Evolutionary conservation across 805 yeast genomes (phyloP), one percentile per base, ranked within the genome.

Genomic region (Candida quercuum): DNA sequence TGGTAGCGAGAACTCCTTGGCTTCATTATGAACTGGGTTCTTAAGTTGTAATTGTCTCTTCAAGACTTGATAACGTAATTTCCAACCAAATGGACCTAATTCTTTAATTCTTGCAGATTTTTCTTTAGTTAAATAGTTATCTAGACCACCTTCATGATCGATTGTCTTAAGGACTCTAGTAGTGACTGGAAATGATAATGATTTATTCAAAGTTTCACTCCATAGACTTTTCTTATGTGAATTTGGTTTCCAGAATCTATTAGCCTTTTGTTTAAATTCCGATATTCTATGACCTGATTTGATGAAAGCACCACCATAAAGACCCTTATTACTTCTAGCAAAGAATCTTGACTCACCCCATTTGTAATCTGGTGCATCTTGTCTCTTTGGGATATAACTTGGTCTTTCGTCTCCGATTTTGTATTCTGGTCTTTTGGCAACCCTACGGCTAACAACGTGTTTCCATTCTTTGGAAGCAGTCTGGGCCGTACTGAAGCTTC

Each of bases 111-210:
- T 74, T 3, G 95, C 94, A 6, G 94, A 69, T 48, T 84, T 86
- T 42, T 88, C 95, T 62, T 93, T 93, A 30, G 78, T 72, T 43
- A 93, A 61, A 57, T 93, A 93, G 46, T 80, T 80, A 57, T 93
- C 99, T 39, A 93, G 69, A 5, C 99, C 99, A 44, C 99, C 99
- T 60, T 91, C 98, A 51, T 79, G 86, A 41, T 86, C 82, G 41
- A 93, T 81, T 0, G 97, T 88, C 52, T 81, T 78, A 55, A 93
- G 70, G 6, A 88, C 97, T 42, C 81, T 75, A 5, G 97, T 75
- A 7, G 88, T 80, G 25, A 88, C 78, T 42, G 72, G 77, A 38
- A 86, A 60, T 34, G 67, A 66, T 7, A 52, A 14, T 32, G 88
- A 59, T 28, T 66, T 61, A 41, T 78, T 64, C 51, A 93, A 69